phyloP scores from a whole-genome alignment of 345 rosid genomes.

The Citrus reticulata region DNA sequence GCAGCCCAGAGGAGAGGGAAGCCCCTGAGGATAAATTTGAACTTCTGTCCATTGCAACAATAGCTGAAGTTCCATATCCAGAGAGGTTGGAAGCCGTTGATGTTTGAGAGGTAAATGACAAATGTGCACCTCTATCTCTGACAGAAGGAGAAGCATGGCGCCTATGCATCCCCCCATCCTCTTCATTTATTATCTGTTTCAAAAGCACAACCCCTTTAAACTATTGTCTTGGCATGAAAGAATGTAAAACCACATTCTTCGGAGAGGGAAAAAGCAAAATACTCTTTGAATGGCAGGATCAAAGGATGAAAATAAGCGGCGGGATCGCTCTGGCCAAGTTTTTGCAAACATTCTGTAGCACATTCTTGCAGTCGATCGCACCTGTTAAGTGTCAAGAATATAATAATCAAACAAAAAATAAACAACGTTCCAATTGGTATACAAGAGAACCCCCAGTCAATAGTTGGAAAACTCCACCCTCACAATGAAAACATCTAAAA shows the following conservation, averaged over 20 bases:
- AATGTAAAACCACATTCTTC: background rate
- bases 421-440: background rate
- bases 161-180: slow-evolving; percentile 93
- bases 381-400: slow-evolving; percentile 47
- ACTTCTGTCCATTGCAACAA: slow-evolving; percentile 93
- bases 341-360: slow-evolving; percentile 97
- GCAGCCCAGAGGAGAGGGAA: slow-evolving; percentile 75
- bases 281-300: slow-evolving; percentile 99
- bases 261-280: slow-evolving; percentile 16
- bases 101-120: slow-evolving; percentile 51
- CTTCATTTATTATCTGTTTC: slow-evolving; percentile 80
- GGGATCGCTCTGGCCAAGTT: slow-evolving; percentile 99
- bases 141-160: slow-evolving; percentile 95
- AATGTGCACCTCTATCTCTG: slow-evolving; percentile 76
- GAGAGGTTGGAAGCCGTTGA: slow-evolving; percentile 52
- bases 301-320: slow-evolving; percentile 84
- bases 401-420: background rate
- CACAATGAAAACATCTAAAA: background rate
- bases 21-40: slow-evolving; percentile 66
- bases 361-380: slow-evolving; percentile 93
- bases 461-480: background rate
- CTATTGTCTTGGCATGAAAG: background rate
- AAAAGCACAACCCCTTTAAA: slow-evolving; percentile 1
- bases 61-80: slow-evolving; percentile 96
- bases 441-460: background rate